Base-by-base conservation (phyloP, 2,329 filamentous ascomycete genomes). In the Cordyceps tenuipes region DNA sequence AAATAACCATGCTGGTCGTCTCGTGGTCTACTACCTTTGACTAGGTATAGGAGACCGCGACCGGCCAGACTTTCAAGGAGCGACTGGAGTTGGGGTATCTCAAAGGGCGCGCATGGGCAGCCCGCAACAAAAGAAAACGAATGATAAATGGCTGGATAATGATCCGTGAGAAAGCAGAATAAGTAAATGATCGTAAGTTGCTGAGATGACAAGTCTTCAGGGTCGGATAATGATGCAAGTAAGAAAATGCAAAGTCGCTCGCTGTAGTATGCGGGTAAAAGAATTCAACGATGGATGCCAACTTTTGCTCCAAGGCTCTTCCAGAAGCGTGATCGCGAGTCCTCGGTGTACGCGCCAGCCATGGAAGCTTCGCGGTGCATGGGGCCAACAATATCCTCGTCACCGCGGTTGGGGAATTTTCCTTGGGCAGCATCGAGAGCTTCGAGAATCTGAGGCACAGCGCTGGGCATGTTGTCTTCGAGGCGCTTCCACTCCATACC, bases 361-460 rank as follows among this genome's bases (percentile, higher is more conserved):
- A 84, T 84, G 63, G 77, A 74, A 44, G 77, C 76, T 64, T 83
- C 80, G 13, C 82, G 81, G 66, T 85, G 84, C 92, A 97, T 96
- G 7, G 92, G 92, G 1, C 92, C 92, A 49, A 97, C 91, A 70
- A 97, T 95, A 72, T 96, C 92, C 67, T 92, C 88, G 68, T 96
- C 91, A 57, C 91, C 91, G 36, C 93, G 83, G 66, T 87, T 85
- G 26, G 91, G 91, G 68, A 96, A 97, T 72, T 97, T 96, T 69
- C 89, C 88, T 63, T 88, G 58, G 5, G 58, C 81, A 69, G 87
- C 79, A 69, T 89, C 85, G 63, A 85, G 78, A 60, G 86, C 77
- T 69, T 88, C 84, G 63, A 87, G 78, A 66, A 92, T 82, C 29
- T 82, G 80, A 0, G 88, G 88, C 64, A 91, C 84, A 60, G 83